Percentiles rank a stretch among this genome's conserved stretches.
Conservation (phyloP, 2,329 filamentous ascomycete species). For the Hypoxylon sp. region DNA sequence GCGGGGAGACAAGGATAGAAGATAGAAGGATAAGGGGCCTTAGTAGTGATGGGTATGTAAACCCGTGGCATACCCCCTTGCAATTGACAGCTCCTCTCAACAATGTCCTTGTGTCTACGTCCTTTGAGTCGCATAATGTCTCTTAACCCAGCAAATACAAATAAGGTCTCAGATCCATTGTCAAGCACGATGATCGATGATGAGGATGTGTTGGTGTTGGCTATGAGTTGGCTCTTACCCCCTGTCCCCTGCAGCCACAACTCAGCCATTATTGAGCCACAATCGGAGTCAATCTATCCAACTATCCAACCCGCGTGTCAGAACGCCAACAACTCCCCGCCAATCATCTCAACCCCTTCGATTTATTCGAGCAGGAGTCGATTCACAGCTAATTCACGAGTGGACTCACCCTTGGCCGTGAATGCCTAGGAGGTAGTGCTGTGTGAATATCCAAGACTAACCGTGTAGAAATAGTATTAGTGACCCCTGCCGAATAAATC, state of each 20-base stretch:
- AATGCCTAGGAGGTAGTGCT: slow-evolving; percentile 21
- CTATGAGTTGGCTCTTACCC: slow-evolving; percentile 16
- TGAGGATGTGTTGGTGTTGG: too few species aligned
- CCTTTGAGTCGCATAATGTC: not conserved
- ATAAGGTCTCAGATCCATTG: not conserved
- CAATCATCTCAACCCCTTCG: slow-evolving; percentile 38
- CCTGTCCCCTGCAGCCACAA: slow-evolving; percentile 19
- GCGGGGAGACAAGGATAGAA: not conserved
- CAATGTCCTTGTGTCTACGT: not conserved
- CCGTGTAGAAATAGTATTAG: slow-evolving; percentile 22
- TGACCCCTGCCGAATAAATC: not conserved
- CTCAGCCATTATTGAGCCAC: slow-evolving; percentile 24
- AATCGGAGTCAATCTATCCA: slow-evolving; percentile 20
- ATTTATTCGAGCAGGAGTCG: slow-evolving; percentile 23
- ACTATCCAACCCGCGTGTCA: not conserved
- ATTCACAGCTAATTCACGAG: slow-evolving; percentile 13
- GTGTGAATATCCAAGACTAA: slow-evolving; percentile 7
- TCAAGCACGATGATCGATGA: too few species aligned
- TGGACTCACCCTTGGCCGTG: slow-evolving; percentile 25
- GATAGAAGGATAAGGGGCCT: not conserved
- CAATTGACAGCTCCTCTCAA: not conserved
- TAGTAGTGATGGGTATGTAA: too few species aligned
- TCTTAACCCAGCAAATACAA: not conserved
- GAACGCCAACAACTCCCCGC: slow-evolving; percentile 15
- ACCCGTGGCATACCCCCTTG: not conserved